Evolutionary conservation across 768 basidiomycete species (phyloP).

Genomic region (Guyanaporus albipodus): DNA sequence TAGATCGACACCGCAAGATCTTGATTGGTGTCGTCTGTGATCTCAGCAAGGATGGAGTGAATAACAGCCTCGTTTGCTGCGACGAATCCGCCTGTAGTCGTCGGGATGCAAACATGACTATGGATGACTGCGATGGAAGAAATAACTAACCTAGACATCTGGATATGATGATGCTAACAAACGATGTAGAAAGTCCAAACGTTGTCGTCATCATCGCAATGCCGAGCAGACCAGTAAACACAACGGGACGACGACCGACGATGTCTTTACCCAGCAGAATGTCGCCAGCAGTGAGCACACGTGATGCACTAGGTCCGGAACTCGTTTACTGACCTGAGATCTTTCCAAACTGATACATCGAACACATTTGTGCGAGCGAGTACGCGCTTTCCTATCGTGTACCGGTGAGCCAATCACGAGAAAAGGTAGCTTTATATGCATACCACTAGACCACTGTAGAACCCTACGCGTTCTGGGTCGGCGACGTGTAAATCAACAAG

Average conservation of each 20-base stretch:
- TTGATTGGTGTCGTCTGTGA: slow-evolving; percentile 14
- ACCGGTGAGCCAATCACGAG: too few species aligned
- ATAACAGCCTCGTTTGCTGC: slow-evolving; percentile 25
- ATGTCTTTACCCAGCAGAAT: slow-evolving; percentile 36
- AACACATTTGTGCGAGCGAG: slow-evolving; percentile 54
- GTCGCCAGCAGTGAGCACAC: not conserved
- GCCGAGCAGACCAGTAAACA: slow-evolving; percentile 50
- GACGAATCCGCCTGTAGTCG: slow-evolving; percentile 47
- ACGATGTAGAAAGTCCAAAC: slow-evolving; percentile 55
- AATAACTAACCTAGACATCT: slow-evolving; percentile 46
- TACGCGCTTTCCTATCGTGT: slow-evolving; percentile 55
- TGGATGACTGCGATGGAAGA: not conserved
- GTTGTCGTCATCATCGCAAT: slow-evolving; percentile 46
- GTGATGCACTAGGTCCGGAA: not conserved
- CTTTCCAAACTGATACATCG: slow-evolving; percentile 59
- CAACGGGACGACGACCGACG: slow-evolving; percentile 59
- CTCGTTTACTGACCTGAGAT: slow-evolving; percentile 41
- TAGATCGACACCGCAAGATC: slow-evolving; percentile 11
- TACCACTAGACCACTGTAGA: slow-evolving; percentile 64
- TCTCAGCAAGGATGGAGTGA: slow-evolving; percentile 8
- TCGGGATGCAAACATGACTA: not conserved
- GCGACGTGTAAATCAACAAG: slow-evolving; percentile 51
- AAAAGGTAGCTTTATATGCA: not conserved
- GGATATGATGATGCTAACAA: slow-evolving; percentile 43
- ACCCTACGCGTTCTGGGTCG: slow-evolving; percentile 57